These are phyloP conservation scores for Leccinum pellstonianum DNA, from an alignment of 768 basidiomycete genomes.

Conservation along the genomic window DNA sequence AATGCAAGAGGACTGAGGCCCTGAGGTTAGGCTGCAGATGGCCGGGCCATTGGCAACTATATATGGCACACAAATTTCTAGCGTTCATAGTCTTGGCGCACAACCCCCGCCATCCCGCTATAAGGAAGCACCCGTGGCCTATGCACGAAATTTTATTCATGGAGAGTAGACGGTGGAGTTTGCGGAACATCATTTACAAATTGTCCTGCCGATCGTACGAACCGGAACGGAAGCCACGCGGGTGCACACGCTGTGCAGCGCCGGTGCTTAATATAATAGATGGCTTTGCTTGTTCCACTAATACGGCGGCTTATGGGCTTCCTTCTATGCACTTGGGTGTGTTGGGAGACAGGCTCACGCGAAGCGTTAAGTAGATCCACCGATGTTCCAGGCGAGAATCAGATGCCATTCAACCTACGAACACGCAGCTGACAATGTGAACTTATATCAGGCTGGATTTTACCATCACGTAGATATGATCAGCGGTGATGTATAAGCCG, in stretches of 20 bases:
- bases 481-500: not conserved
- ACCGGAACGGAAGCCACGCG: too few relatives aligned
- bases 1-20: slow-evolving; percentile 29
- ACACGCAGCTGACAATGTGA: not conserved
- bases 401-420: not conserved
- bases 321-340: not conserved
- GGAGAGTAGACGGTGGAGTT: too few relatives aligned
- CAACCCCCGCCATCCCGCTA: not conserved
- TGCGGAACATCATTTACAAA: too few relatives aligned
- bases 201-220: not conserved
- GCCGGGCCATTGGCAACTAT: not conserved
- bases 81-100: not conserved
- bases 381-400: not conserved
- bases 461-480: not conserved
- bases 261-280: too few relatives aligned
- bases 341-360: not conserved
- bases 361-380: not conserved
- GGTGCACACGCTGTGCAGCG: too few relatives aligned
- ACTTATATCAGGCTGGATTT: not conserved
- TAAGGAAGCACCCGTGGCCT: not conserved
- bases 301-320: not conserved
- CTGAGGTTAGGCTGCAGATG: not conserved
- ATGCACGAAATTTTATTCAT: too few relatives aligned
- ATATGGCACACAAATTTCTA: not conserved
- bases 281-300: too few relatives aligned